Evolutionary conservation across 345 rosid species (phyloP).

Genomic region (Sonneratia alba): DNA sequence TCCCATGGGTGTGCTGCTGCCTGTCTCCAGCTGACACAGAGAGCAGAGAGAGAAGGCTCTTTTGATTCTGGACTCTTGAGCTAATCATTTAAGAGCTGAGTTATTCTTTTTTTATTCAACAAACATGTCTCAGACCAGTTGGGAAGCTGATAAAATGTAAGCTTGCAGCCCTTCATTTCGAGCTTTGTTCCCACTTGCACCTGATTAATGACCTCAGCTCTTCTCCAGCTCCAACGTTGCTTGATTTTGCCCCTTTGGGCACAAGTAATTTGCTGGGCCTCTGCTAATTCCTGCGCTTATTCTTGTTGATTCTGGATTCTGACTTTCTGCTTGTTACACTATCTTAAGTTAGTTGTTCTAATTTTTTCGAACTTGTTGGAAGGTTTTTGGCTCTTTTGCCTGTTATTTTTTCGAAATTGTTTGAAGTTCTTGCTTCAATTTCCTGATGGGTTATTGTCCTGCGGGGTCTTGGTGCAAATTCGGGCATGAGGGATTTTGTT

Average conservation of each 20-base stretch:
- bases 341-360: not conserved
- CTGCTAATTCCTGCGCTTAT: not conserved
- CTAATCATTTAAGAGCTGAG: not conserved
- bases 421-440: not conserved
- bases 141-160: conserved; percentile 99
- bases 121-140: conserved; percentile 82
- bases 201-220: no score
- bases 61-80: not conserved
- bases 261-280: not conserved
- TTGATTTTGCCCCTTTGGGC: conserved; percentile 1
- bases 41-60: not conserved
- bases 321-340: not conserved
- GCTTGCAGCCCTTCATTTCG: conserved; percentile 10
- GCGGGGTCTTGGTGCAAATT: not conserved
- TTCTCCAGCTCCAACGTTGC: not conserved
- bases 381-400: not conserved
- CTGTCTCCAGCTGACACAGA: conserved; percentile 1
- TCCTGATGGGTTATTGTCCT: not conserved
- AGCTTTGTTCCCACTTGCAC: no score
- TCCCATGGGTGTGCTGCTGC: not conserved
- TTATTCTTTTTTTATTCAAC: not conserved
- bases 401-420: not conserved
- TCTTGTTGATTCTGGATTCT: no score
- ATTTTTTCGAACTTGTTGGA: not conserved
- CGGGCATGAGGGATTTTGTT: not conserved